phyloP scores from a whole-genome alignment of 768 basidiomycete genomes.

The Ramaria sp. region DNA sequence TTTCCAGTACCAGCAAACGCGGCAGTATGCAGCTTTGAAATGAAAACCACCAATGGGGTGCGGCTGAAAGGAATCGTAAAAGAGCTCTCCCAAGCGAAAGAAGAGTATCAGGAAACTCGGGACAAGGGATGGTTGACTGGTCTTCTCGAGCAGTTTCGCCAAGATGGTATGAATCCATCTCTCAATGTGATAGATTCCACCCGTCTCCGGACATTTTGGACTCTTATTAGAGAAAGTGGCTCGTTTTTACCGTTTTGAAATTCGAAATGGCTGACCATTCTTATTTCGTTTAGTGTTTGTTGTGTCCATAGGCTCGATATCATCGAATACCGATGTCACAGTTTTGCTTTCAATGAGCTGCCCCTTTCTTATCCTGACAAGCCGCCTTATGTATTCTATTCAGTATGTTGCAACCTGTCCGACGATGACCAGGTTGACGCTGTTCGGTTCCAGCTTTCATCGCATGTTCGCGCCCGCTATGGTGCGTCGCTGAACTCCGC shows the following conservation, averaged over 20 bases:
- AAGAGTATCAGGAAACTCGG: slow-evolving; percentile 31
- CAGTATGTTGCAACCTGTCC: slow-evolving; percentile 44
- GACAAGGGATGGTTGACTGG: slow-evolving; percentile 31
- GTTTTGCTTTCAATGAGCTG: slow-evolving; percentile 32
- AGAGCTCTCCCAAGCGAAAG: slow-evolving; percentile 34
- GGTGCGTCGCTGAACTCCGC: slow-evolving; percentile 28
- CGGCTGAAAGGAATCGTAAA: slow-evolving; percentile 35
- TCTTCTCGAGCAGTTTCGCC: slow-evolving; percentile 37
- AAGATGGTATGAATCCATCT: slow-evolving; percentile 33
- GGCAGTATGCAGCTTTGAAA: slow-evolving; percentile 44
- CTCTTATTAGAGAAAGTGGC: not conserved
- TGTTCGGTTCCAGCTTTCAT: slow-evolving; percentile 45
- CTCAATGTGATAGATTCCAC: too few species aligned
- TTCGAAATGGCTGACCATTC: not conserved
- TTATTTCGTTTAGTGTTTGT: slow-evolving; percentile 34
- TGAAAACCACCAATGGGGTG: slow-evolving; percentile 34
- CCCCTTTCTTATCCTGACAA: not conserved
- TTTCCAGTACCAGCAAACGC: slow-evolving; percentile 50
- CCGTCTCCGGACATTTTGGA: not conserved
- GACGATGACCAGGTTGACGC: slow-evolving; percentile 39
- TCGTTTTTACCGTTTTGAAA: too few species aligned
- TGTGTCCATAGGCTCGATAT: slow-evolving; percentile 46
- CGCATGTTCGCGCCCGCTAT: slow-evolving; percentile 41
- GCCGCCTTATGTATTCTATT: not conserved
- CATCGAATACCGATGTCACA: slow-evolving; percentile 28